Base-by-base conservation (phyloP, 371 early-diverging fungal genomes). In the Mucor lusitanicus region DNA sequence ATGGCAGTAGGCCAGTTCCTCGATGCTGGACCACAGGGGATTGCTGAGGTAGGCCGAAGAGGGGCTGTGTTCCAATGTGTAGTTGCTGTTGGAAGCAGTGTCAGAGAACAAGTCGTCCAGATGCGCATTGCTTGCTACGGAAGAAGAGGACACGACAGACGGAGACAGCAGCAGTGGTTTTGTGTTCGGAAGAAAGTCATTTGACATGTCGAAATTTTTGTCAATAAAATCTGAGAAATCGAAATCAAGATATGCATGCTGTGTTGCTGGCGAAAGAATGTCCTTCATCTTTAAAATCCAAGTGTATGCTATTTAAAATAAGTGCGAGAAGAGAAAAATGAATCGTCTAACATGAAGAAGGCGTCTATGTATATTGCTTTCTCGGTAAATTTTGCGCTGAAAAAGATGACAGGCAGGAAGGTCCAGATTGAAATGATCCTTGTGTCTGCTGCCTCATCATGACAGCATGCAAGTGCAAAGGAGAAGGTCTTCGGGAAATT, bases 201-300 rank as follows among this genome's bases (percentile, higher is more conserved):
- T 68, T 30, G 48, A 48, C 50, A 63, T 59, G 44, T 68, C 68
- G 58, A 68, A 68, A 28, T 63, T 68, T 9, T 63, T 68, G 27
- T 68, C 68, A 33, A 63, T 63, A 57, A 68, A 63, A 11, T 63
- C 63, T 68, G 68, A 68, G 23, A 68, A 68, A 25, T 68, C 63
- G 39, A 68, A 68, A 40, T 68, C 68, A 58, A 68, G 63, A 50
- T 58, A 68, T 57, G 63, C 50, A 63, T 48, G 57, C 6, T 40
- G 40, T 40, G 40, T 40, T 40, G 63, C 50, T 58, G 68, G 63
- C 30, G 63, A 59, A 58, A 58, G 27, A 44, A 57, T 63, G 50
- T 68, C 68, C 58, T 40, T 48, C 58, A 63, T 57, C 33, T 35
- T 50, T 54, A 27, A 30, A 35, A 35, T 23, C 6, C 13, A 53